Evolutionary conservation across 2,329 filamentous ascomycete genomes (phyloP).

Genomic region (Aspergillus felis): DNA sequence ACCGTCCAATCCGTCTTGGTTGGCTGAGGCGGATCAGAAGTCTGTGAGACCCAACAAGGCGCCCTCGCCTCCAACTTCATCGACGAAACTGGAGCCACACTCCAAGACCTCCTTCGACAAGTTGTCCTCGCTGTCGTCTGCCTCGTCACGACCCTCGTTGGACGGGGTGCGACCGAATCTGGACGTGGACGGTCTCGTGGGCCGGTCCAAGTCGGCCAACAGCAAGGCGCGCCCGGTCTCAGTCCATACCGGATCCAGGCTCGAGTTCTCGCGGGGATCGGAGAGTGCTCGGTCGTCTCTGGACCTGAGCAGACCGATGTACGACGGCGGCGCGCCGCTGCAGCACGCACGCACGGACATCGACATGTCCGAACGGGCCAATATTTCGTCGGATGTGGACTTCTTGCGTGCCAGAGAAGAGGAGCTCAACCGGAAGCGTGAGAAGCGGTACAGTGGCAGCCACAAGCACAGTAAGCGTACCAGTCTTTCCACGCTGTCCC

Average conservation of each 20-base stretch:
- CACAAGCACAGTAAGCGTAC: constrained; percentile 66
- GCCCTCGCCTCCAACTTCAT: constrained; percentile 32
- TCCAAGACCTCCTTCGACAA: constrained; percentile 48
- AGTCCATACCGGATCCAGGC: constrained; percentile 75
- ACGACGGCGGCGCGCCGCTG: constrained; percentile 33
- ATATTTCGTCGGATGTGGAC: constrained; percentile 75
- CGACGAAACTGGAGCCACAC: constrained; percentile 44
- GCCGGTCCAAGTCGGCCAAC: constrained; percentile 61
- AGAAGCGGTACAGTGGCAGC: constrained; percentile 54
- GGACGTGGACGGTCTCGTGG: constrained; percentile 58
- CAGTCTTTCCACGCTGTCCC: constrained; percentile 64
- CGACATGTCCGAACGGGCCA: constrained; percentile 42
- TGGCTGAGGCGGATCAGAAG: constrained; percentile 24
- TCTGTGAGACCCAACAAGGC: constrained; percentile 21
- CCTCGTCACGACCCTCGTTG: constrained; percentile 63
- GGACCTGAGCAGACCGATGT: constrained; percentile 30
- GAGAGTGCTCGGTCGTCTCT: constrained; percentile 53
- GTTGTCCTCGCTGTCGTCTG: constrained; percentile 53
- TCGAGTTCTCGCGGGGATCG: constrained; percentile 76
- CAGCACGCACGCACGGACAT: constrained; percentile 32
- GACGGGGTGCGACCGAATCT: constrained; percentile 65
- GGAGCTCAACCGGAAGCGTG: constrained; percentile 54
- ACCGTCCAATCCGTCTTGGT: constrained; percentile 48
- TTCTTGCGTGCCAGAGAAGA: constrained; percentile 74
- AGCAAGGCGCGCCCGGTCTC: constrained; percentile 70